Evolutionary conservation across 176 grass and related monocot species (phyloP).

Genomic region (Chrysopogon serrulatus): DNA sequence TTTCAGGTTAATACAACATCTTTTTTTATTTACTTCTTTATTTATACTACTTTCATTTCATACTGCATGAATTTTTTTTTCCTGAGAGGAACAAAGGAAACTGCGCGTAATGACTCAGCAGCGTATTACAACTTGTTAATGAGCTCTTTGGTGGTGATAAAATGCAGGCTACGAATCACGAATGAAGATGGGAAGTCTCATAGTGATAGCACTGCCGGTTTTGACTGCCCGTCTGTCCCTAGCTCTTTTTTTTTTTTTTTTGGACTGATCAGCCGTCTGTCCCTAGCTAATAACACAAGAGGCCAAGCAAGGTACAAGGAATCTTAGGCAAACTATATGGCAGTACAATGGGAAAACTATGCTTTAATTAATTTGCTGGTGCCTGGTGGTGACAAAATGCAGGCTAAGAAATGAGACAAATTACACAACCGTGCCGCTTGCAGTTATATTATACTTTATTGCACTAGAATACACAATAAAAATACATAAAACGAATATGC

Average conservation of each 20-base stretch:
- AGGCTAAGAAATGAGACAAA: neutral
- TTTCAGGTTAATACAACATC: neutral
- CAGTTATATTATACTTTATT: neutral
- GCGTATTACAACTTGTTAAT: too few species aligned
- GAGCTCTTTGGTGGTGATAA: too few species aligned
- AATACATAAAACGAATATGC: neutral
- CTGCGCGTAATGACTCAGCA: too few species aligned
- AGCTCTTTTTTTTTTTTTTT: too few species aligned
- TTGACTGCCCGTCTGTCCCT: neutral
- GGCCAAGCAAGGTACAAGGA: conserved; percentile 1
- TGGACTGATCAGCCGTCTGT: too few species aligned
- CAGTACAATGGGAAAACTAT: too few species aligned
- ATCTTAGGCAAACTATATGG: neutral
- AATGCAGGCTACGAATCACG: too few species aligned
- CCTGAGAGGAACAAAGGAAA: too few species aligned
- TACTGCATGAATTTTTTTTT: too few species aligned
- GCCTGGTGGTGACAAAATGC: neutral
- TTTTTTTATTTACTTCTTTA: neutral
- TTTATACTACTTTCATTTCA: too few species aligned
- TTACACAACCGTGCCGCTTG: neutral
- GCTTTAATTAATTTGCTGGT: too few species aligned
- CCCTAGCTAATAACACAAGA: neutral
- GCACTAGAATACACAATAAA: neutral
- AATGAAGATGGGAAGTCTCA: neutral
- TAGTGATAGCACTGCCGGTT: neutral